Percentiles rank a stretch among this genome's conserved stretches.
Evolutionary conservation across 2,329 filamentous ascomycete species (phyloP).

Genomic region (Aspergillus sp.): DNA sequence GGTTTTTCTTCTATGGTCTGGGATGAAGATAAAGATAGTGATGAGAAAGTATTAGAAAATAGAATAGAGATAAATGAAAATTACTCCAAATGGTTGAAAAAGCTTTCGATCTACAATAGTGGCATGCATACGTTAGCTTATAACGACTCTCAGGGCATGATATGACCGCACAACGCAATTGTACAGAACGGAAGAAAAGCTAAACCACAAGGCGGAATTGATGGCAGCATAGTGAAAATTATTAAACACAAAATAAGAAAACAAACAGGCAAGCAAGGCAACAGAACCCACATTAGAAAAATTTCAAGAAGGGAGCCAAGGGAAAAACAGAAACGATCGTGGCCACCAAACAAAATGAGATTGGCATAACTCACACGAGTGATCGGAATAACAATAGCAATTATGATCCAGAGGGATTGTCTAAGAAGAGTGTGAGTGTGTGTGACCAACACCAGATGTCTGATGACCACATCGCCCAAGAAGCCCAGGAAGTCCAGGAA

Average conservation of each 20-base stretch:
- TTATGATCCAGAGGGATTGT: background rate
- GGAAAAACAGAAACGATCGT: background rate
- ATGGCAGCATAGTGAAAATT: background rate
- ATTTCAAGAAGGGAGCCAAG: background rate
- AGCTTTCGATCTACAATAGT: background rate
- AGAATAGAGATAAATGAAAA: background rate
- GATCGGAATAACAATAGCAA: background rate
- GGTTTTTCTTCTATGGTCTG: background rate
- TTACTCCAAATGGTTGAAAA: background rate
- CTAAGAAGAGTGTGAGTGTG: conserved; percentile 4
- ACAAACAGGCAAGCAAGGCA: background rate
- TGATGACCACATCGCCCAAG: conserved; percentile 12
- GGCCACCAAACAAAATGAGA: conserved; percentile 6
- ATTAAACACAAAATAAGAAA: background rate
- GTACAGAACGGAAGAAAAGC: conserved; percentile 5
- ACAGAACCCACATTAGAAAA: background rate
- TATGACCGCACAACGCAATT: conserved; percentile 12
- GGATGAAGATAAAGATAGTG: background rate
- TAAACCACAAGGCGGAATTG: background rate
- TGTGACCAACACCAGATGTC: conserved; percentile 3
- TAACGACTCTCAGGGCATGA: conserved; percentile 5
- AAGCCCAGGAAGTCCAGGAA: conserved; percentile 5
- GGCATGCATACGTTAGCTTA: conserved; percentile 15
- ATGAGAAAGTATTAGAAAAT: too few relatives aligned
- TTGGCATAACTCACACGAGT: conserved; percentile 10